Conservation (phyloP, 345 rosid genomes). For the Citrus inodora region DNA sequence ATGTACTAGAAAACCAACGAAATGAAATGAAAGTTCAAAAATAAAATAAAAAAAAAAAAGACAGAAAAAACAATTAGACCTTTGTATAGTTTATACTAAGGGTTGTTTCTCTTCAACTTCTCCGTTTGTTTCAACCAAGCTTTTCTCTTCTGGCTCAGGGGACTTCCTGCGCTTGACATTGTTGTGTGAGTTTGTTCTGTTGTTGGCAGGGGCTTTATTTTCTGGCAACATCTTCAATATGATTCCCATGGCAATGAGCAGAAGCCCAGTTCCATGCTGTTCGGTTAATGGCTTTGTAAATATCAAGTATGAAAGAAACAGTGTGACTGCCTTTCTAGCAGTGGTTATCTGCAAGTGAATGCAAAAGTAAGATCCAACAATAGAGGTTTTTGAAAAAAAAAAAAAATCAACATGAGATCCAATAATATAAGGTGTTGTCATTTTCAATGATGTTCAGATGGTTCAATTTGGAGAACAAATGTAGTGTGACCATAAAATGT, state of each 20-base stretch:
- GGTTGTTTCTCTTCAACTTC: constrained; percentile 52
- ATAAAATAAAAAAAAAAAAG: no score
- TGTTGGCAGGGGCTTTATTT: constrained; percentile 14
- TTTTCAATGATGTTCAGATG: neutral
- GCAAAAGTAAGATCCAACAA: neutral
- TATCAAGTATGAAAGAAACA: constrained; percentile 75
- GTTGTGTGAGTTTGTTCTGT: constrained; percentile 14
- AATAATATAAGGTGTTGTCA: neutral
- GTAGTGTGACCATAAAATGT: neutral
- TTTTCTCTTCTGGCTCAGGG: constrained; percentile 17
- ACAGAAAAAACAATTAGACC: neutral
- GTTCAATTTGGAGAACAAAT: neutral
- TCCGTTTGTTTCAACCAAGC: constrained; percentile 12
- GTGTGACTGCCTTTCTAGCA: constrained; percentile 72
- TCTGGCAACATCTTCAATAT: constrained; percentile 48
- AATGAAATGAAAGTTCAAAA: neutral
- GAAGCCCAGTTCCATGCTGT: constrained; percentile 71
- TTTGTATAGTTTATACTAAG: constrained; percentile 34
- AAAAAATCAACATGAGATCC: neutral
- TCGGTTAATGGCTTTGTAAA: constrained; percentile 86
- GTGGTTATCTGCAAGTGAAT: constrained; percentile 45
- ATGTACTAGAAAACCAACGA: neutral
- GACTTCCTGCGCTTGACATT: constrained; percentile 18
- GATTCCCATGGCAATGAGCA: constrained; percentile 78
- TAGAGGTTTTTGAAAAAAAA: neutral